phyloP scores from a whole-genome alignment of 805 yeast genomes.

The Metschnikowia santaceciliae region DNA sequence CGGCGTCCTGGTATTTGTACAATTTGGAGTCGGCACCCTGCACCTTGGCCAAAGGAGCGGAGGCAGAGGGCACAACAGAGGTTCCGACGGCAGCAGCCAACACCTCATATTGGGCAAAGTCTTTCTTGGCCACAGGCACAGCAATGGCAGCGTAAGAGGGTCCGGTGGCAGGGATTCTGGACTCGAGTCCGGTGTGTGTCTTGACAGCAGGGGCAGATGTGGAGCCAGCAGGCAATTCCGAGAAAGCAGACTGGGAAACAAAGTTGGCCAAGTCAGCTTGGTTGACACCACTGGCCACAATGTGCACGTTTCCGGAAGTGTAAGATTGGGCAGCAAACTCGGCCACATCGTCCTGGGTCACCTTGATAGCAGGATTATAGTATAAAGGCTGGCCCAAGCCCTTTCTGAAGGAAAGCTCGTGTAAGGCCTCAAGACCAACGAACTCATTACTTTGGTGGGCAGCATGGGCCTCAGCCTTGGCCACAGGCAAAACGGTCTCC shows the following conservation, averaged over 20 bases:
- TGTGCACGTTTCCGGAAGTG: slow-evolving; percentile 64
- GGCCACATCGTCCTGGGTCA: slow-evolving; percentile 60
- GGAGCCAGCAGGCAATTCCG: slow-evolving; percentile 59
- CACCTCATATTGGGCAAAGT: slow-evolving; percentile 64
- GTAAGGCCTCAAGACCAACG: slow-evolving; percentile 73
- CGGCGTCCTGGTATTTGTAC: slow-evolving; percentile 70
- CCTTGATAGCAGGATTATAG: slow-evolving; percentile 59
- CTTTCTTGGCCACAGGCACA: slow-evolving; percentile 64
- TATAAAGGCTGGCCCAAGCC: slow-evolving; percentile 84
- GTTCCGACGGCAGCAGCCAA: slow-evolving; percentile 66
- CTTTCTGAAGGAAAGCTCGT: slow-evolving; percentile 74
- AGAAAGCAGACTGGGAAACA: slow-evolving; percentile 61
- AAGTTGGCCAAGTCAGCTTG: slow-evolving; percentile 66
- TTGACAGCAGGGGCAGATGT: slow-evolving; percentile 38
- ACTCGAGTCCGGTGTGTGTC: slow-evolving; percentile 57
- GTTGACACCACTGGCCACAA: slow-evolving; percentile 71
- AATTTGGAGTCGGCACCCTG: slow-evolving; percentile 51
- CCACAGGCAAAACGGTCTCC: slow-evolving; percentile 81
- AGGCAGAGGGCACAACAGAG: slow-evolving; percentile 52
- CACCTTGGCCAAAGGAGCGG: slow-evolving; percentile 46
- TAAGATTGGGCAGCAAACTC: slow-evolving; percentile 63
- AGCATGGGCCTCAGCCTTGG: slow-evolving; percentile 56
- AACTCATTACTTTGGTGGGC: slow-evolving; percentile 50
- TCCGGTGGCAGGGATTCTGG: slow-evolving; percentile 62
- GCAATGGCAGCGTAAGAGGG: slow-evolving; percentile 75